Evolutionary conservation across 2,329 filamentous ascomycete species (phyloP).

Genomic region (Sporothrix mexicana): DNA sequence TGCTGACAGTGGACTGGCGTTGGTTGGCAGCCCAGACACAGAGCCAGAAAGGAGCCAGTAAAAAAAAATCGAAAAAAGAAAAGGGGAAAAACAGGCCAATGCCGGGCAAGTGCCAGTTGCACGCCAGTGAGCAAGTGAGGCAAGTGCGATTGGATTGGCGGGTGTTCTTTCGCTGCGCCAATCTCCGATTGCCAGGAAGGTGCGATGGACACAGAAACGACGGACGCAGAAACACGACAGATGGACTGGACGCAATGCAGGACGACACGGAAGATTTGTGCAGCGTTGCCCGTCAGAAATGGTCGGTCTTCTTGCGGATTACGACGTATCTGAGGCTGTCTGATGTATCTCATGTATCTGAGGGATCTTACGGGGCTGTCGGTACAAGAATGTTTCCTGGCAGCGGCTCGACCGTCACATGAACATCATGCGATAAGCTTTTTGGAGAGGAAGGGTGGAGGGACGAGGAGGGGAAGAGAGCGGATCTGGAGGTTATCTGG

Average conservation of each 20-base stretch:
- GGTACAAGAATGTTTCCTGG: neutral
- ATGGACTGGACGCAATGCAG: neutral
- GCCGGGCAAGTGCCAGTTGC: neutral
- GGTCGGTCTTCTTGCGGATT: too few species aligned
- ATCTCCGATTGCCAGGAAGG: conserved; percentile 25
- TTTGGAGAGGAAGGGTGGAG: too few species aligned
- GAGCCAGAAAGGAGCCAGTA: neutral
- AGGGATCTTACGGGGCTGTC: neutral
- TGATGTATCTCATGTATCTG: too few species aligned
- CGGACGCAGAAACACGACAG: neutral
- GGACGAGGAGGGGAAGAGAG: neutral
- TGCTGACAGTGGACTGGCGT: conserved; percentile 29
- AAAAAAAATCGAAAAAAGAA: neutral
- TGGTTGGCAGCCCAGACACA: neutral
- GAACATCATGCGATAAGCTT: conserved; percentile 32
- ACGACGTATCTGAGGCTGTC: too few species aligned
- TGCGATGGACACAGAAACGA: neutral
- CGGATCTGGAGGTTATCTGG: neutral
- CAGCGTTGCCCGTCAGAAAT: conserved; percentile 1
- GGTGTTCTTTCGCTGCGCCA: neutral
- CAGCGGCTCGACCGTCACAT: conserved; percentile 31
- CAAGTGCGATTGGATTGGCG: conserved; percentile 3
- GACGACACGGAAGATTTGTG: neutral
- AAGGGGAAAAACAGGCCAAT: conserved; percentile 1
- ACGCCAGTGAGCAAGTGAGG: neutral